A percentile compares a stretch with the other conserved stretches of the same genome.
phyloP scores from a whole-genome alignment of 495 filamentous ascomycete genomes.

The Penicillium robsamsonii region DNA sequence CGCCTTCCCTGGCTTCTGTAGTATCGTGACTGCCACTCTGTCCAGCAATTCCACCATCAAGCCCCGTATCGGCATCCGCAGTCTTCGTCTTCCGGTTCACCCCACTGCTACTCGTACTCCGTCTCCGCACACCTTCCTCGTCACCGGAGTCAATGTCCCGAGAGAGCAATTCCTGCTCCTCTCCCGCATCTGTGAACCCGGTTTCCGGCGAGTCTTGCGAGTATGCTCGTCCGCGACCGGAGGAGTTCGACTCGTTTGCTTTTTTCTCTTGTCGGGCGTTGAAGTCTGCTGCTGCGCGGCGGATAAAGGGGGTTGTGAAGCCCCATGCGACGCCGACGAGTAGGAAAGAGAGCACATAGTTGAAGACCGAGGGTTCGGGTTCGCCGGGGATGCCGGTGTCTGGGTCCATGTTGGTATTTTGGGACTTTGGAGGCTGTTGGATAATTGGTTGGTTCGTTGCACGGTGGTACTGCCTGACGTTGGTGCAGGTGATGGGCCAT shows the following conservation, averaged over 20 bases:
- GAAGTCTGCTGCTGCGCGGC: conserved; percentile 57
- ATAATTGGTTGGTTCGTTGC: background rate
- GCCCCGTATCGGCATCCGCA: background rate
- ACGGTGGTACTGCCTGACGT: background rate
- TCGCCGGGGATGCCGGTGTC: conserved; percentile 31
- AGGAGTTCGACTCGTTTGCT: background rate
- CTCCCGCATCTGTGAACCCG: background rate
- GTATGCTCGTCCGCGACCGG: conserved; percentile 17
- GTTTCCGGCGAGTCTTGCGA: conserved; percentile 1
- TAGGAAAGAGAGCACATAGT: conserved; percentile 83
- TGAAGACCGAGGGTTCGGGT: conserved; percentile 67
- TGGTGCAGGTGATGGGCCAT: background rate
- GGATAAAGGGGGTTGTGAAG: conserved; percentile 59
- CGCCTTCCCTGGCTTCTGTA: background rate
- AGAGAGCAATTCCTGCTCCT: conserved; percentile 27
- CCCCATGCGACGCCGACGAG: conserved; percentile 89
- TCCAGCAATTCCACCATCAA: background rate
- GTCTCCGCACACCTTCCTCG: conserved; percentile 14
- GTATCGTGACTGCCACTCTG: background rate
- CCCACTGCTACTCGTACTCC: conserved; percentile 19
- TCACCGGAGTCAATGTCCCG: conserved; percentile 4
- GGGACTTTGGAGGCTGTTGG: background rate
- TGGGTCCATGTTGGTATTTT: conserved; percentile 29
- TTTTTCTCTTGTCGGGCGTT: conserved; percentile 48
- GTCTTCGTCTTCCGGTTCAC: background rate